These are phyloP conservation scores for Ceratobasidium sp. DNA, from an alignment of 1,284 basidiomycete species.

Conservation along the genomic window DNA sequence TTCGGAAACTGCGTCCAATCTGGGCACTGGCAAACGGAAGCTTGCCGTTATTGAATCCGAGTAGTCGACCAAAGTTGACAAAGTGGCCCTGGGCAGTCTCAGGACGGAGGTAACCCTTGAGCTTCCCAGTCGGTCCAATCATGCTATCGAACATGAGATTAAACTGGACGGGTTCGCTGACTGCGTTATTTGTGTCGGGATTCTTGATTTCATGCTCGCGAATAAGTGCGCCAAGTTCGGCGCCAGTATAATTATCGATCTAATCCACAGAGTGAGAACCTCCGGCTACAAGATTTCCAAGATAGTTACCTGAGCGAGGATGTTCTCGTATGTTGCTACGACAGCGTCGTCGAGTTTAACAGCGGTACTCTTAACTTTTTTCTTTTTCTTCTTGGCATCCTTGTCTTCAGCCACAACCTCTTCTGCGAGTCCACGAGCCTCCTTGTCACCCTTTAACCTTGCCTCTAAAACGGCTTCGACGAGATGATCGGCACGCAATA, in stretches of 20 bases:
- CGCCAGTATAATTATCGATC: constrained; percentile 96
- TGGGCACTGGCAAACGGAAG: constrained; percentile 98
- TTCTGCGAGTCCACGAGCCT: constrained; percentile 78
- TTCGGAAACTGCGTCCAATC: constrained; percentile 95
- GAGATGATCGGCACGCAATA: constrained; percentile 96
- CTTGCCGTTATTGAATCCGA: constrained; percentile 97
- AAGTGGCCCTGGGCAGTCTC: constrained; percentile 99
- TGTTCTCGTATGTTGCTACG: constrained; percentile 79
- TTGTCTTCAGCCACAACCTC: constrained; percentile 58
- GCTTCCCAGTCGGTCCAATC: constrained; percentile 97
- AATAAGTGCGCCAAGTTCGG: constrained; percentile 89
- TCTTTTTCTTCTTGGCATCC: constrained; percentile 83
- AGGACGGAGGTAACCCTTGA: constrained; percentile 97
- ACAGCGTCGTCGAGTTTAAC: constrained; percentile 81
- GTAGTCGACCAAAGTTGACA: constrained; percentile 95
- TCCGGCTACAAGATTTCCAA: background rate
- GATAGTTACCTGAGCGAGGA: constrained; percentile 80
- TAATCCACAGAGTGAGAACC: constrained; percentile 49
- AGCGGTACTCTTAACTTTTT: constrained; percentile 75
- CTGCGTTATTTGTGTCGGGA: constrained; percentile 91
- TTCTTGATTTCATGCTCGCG: constrained; percentile 84
- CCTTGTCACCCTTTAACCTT: constrained; percentile 87
- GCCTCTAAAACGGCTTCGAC: constrained; percentile 94
- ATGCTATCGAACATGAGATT: constrained; percentile 99
- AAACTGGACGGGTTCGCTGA: constrained; percentile 93